These are phyloP conservation scores for Cyclotella sp. DNA, from an alignment of 108 stramenopile species.

Conservation along the genomic window DNA sequence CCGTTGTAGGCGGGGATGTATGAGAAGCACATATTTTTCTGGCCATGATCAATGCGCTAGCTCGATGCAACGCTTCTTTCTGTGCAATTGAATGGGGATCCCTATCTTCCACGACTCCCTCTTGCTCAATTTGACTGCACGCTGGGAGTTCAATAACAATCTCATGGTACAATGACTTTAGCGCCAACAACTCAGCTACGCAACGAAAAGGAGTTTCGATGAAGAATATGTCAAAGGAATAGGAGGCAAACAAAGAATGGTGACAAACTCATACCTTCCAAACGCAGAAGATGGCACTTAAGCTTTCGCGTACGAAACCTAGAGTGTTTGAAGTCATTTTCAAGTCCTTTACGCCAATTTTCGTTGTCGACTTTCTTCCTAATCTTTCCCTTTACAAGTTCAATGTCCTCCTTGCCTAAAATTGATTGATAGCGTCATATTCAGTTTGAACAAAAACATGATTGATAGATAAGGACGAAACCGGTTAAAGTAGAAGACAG, in stretches of 20 bases:
- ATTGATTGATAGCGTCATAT: too few species aligned
- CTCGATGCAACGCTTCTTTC: conserved; percentile 5
- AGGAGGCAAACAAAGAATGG: background rate
- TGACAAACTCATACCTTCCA: conserved; percentile 3
- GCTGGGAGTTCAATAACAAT: conserved; percentile 2
- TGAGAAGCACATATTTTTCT: background rate
- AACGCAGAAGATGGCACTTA: background rate
- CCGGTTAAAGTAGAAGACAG: background rate
- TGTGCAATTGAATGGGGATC: background rate
- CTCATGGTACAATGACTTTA: conserved; percentile 49
- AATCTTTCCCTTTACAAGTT: conserved; percentile 30
- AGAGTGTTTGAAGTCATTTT: background rate
- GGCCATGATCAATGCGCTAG: conserved; percentile 10
- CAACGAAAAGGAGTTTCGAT: background rate
- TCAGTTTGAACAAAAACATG: too few species aligned
- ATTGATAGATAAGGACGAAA: too few species aligned
- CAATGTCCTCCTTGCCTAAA: conserved; percentile 35
- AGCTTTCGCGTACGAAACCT: background rate
- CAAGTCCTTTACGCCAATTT: conserved; percentile 14
- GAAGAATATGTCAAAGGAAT: background rate
- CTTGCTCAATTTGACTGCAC: background rate
- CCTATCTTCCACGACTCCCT: background rate
- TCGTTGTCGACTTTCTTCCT: conserved; percentile 7
- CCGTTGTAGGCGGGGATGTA: background rate
- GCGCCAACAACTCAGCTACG: conserved; percentile 52